Evolutionary conservation across 768 basidiomycete genomes (phyloP).

Genomic region (Mrakia gelida): DNA sequence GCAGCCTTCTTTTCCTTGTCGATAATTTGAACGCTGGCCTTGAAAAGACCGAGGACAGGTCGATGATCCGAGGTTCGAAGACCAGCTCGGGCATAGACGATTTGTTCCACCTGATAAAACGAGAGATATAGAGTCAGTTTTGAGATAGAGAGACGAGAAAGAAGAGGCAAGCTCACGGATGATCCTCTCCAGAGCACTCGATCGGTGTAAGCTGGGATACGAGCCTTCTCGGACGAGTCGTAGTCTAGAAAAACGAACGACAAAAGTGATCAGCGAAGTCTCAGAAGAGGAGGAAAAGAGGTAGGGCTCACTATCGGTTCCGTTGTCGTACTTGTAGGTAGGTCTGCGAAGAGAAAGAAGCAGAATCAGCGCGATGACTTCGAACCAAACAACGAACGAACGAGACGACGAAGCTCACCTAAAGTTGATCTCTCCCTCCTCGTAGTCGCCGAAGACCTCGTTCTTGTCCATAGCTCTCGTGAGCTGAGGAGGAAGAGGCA

Average conservation of each 20-base stretch:
- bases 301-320: conserved; percentile 52
- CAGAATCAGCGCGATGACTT: neutral
- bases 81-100: conserved; percentile 77
- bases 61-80: conserved; percentile 90
- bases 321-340: conserved; percentile 76
- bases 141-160: neutral
- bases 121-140: neutral
- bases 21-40: conserved; percentile 69
- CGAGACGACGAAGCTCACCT: conserved; percentile 36
- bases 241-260: conserved; percentile 47
- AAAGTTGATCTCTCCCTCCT: conserved; percentile 87
- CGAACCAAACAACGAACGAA: neutral
- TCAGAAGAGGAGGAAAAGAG: neutral
- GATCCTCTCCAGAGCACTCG: conserved; percentile 81
- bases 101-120: conserved; percentile 54
- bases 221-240: conserved; percentile 92
- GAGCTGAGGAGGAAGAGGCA: conserved; percentile 51
- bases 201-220: conserved; percentile 81
- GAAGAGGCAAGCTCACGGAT: conserved; percentile 39
- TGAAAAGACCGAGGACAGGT: conserved; percentile 85
- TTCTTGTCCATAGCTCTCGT: conserved; percentile 64
- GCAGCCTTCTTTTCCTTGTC: conserved; percentile 69
- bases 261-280: neutral
- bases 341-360: conserved; percentile 50
- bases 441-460: conserved; percentile 74